phyloP scores from a whole-genome alignment of 2,329 filamentous ascomycete genomes.

The Stachybotrys echinatus region DNA sequence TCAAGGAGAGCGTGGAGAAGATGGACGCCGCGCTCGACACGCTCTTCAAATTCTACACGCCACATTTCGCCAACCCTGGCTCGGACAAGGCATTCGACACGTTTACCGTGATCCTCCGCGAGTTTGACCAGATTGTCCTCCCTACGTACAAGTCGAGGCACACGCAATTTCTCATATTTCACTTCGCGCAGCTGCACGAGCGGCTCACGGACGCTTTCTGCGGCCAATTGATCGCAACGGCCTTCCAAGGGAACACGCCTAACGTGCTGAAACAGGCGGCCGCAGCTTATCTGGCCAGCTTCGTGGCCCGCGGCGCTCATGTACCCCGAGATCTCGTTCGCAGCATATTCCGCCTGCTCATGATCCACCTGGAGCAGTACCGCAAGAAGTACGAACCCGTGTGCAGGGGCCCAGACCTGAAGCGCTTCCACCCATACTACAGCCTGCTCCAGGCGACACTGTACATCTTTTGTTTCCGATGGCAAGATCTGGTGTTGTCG shows the following conservation, averaged over 20 bases:
- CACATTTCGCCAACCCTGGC: slow-evolving; percentile 64
- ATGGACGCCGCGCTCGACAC: slow-evolving; percentile 86
- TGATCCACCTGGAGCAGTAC: slow-evolving; percentile 70
- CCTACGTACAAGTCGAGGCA: slow-evolving; percentile 89
- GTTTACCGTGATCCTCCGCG: slow-evolving; percentile 74
- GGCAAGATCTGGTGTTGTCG: slow-evolving; percentile 76
- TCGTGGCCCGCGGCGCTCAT: slow-evolving; percentile 83
- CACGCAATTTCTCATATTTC: slow-evolving; percentile 92
- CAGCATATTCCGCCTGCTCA: slow-evolving; percentile 74
- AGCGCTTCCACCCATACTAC: slow-evolving; percentile 81
- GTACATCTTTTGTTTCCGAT: slow-evolving; percentile 97
- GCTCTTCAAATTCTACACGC: slow-evolving; percentile 77
- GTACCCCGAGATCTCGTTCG: slow-evolving; percentile 73
- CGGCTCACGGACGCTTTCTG: slow-evolving; percentile 78
- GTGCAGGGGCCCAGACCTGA: slow-evolving; percentile 80
- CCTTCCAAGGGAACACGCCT: slow-evolving; percentile 57
- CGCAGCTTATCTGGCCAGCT: slow-evolving; percentile 88
- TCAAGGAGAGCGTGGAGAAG: slow-evolving; percentile 82
- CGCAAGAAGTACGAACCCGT: slow-evolving; percentile 65
- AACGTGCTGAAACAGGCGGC: slow-evolving; percentile 76
- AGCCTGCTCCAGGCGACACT: slow-evolving; percentile 81
- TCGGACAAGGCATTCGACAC: slow-evolving; percentile 64
- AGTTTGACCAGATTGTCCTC: slow-evolving; percentile 83
- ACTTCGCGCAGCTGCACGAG: slow-evolving; percentile 81
- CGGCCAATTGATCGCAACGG: slow-evolving; percentile 55